Percentiles rank a stretch among this genome's conserved stretches.
These are phyloP conservation scores for Orychophragmus violaceus DNA, from an alignment of 345 rosid genomes.

Conservation along the genomic window DNA sequence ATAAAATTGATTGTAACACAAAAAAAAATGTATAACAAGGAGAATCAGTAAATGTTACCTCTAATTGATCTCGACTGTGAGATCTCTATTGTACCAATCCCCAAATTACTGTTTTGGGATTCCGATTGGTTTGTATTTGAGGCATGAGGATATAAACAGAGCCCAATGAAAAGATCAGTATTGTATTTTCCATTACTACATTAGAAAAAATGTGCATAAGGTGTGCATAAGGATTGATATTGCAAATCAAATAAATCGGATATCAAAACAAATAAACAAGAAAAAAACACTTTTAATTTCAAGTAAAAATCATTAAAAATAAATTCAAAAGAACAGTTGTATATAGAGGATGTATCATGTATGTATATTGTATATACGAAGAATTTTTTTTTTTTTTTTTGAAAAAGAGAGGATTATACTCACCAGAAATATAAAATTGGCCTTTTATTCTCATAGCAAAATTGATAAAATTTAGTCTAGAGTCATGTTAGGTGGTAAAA, in stretches of 20 bases:
- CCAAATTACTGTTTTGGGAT: background rate
- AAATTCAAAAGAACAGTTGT: too few relatives aligned
- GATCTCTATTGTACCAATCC: slow-evolving; percentile 9
- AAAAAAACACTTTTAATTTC: background rate
- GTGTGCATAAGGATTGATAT: too few relatives aligned
- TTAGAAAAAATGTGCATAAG: too few relatives aligned
- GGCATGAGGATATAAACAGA: slow-evolving; percentile 18
- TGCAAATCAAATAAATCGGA: background rate
- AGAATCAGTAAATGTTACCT: slow-evolving; percentile 13
- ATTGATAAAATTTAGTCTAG: slow-evolving; percentile 3
- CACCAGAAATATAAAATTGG: slow-evolving; percentile 18
- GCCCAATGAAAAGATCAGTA: too few relatives aligned
- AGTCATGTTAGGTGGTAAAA: slow-evolving; percentile 26
- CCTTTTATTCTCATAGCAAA: slow-evolving; percentile 27
- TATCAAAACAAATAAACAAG: background rate
- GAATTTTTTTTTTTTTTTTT: too few relatives aligned
- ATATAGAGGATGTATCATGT: too few relatives aligned
- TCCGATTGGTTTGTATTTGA: background rate
- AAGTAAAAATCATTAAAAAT: too few relatives aligned
- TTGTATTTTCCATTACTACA: too few relatives aligned
- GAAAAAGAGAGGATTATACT: background rate
- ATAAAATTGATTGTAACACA: background rate
- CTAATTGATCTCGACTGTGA: slow-evolving; percentile 1
- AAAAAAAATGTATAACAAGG: too few relatives aligned
- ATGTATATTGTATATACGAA: too few relatives aligned